Evolutionary conservation across 1,139 yeast genomes (phyloP).

Genomic region (Torulaspora globosa): DNA sequence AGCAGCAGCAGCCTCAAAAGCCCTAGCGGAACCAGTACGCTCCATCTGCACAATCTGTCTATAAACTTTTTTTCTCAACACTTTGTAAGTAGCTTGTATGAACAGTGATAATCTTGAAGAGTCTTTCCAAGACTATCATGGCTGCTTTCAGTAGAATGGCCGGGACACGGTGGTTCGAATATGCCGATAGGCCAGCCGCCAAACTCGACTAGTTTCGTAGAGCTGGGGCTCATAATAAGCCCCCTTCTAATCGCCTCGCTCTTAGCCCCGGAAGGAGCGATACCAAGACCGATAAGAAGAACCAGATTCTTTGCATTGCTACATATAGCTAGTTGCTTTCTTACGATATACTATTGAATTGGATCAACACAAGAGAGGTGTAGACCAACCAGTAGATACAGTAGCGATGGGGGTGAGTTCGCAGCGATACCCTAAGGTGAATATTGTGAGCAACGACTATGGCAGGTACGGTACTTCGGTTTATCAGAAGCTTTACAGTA

Average conservation of each 20-base stretch:
- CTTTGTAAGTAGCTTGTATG: slow-evolving; percentile 6
- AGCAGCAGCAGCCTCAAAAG: slow-evolving; percentile 27
- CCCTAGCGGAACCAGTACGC: not conserved
- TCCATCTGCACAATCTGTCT: slow-evolving; percentile 9
- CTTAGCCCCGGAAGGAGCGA: not conserved
- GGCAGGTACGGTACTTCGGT: slow-evolving; percentile 34
- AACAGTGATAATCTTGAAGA: not conserved
- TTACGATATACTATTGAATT: not conserved
- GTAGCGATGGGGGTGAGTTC: slow-evolving; percentile 5
- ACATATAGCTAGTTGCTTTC: not conserved
- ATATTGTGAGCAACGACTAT: slow-evolving; percentile 30
- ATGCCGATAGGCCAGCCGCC: no score
- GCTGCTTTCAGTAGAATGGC: not conserved
- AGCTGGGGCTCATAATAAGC: not conserved
- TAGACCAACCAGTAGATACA: not conserved
- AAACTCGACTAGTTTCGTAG: not conserved
- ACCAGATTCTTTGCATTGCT: not conserved
- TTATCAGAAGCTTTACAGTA: slow-evolving; percentile 27
- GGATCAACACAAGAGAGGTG: not conserved
- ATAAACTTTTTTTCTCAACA: slow-evolving; percentile 10
- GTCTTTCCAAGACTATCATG: not conserved
- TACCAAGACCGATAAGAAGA: slow-evolving; percentile 2
- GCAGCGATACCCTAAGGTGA: slow-evolving; percentile 17
- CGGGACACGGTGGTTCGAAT: no score
- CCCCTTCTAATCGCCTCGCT: slow-evolving; percentile 1